Evolutionary conservation across 2,329 filamentous ascomycete species (phyloP).

Genomic region (Epichloe glyceriae): DNA sequence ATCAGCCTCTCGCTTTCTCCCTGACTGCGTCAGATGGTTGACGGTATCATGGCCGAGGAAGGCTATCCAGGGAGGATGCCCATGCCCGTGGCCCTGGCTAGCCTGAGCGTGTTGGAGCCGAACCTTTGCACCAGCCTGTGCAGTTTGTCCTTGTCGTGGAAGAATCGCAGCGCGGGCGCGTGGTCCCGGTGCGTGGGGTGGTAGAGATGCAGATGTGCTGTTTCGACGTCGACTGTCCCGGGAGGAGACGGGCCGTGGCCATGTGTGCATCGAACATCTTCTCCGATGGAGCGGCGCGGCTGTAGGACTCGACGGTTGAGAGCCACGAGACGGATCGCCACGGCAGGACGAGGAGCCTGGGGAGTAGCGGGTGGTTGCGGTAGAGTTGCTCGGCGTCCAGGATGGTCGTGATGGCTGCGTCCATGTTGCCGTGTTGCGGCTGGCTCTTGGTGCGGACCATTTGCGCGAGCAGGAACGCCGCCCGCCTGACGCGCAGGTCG

Average conservation of each 20-base stretch:
- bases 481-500: conserved; percentile 15
- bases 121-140: conserved; percentile 15
- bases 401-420: conserved; percentile 36
- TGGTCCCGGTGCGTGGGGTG: conserved; percentile 39
- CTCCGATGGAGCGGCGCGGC: conserved; percentile 31
- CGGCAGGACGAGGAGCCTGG: conserved; percentile 23
- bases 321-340: conserved; percentile 39
- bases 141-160: conserved; percentile 22
- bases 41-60: conserved; percentile 35
- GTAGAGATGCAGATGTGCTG: conserved; percentile 40
- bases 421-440: conserved; percentile 28
- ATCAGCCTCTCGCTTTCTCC: conserved; percentile 28
- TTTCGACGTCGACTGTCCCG: conserved; percentile 27
- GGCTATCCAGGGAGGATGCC: conserved; percentile 22
- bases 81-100: conserved; percentile 18
- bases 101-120: conserved; percentile 14
- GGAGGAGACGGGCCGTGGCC: conserved; percentile 29
- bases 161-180: conserved; percentile 32
- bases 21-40: conserved; percentile 28
- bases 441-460: conserved; percentile 32
- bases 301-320: conserved; percentile 37
- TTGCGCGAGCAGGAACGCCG: conserved; percentile 22
- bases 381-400: conserved; percentile 32
- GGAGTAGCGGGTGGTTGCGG: conserved; percentile 20
- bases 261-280: conserved; percentile 40